Conservation (phyloP, 192 early-diverging fungal species). For the Podila epicladia region DNA sequence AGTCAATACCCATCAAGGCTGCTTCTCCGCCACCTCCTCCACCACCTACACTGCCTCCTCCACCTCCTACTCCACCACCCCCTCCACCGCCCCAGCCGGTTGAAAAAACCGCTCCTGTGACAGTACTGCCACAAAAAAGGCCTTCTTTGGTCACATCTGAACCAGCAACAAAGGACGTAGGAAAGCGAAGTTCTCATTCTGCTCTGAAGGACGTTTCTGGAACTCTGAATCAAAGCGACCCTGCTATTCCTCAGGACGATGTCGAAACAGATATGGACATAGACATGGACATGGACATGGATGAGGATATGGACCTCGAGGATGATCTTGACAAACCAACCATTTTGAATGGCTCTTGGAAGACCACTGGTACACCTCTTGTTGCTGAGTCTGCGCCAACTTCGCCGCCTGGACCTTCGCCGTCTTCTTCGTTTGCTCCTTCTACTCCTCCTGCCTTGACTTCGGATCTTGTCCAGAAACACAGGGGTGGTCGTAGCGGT, state of each 20-base stretch:
- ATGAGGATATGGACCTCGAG: conserved; percentile 31
- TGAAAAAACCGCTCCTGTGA: not conserved
- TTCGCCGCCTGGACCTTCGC: not conserved
- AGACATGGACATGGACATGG: conserved; percentile 26
- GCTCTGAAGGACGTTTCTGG: not conserved
- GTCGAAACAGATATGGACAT: not conserved
- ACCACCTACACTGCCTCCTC: conserved; percentile 10
- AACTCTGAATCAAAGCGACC: not conserved
- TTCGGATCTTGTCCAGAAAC: not conserved
- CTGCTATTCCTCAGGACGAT: not conserved
- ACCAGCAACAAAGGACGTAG: too few species aligned
- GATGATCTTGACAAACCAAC: conserved; percentile 10
- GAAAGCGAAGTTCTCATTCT: too few species aligned
- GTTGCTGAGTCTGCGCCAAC: not conserved
- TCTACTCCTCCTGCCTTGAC: conserved; percentile 15
- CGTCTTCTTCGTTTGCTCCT: not conserved
- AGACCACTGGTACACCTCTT: conserved; percentile 4
- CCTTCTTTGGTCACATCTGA: not conserved
- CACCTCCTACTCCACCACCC: conserved; percentile 16
- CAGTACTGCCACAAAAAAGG: not conserved
- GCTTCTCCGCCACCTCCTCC: not conserved
- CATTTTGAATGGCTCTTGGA: conserved; percentile 37
- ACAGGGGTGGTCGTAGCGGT: not conserved
- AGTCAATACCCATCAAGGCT: not conserved
- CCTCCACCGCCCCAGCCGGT: conserved; percentile 6